phyloP scores from a whole-genome alignment of 805 yeast species.

The Saccharomycodes ludwigii region DNA sequence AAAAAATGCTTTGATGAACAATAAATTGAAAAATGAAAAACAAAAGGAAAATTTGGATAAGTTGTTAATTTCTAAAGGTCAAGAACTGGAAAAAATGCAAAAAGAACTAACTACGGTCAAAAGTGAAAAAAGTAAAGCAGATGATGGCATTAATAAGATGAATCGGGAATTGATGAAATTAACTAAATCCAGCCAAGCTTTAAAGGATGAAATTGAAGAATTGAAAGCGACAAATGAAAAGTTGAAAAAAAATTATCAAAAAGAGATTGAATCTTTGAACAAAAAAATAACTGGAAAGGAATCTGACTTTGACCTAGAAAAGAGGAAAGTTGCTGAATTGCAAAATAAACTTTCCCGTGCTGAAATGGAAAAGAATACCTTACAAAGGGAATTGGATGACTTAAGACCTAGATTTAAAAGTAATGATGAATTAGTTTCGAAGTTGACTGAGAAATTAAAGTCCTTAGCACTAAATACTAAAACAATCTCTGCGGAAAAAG shows the following conservation, averaged over 20 bases:
- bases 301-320: constrained; percentile 1
- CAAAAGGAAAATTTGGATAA: constrained; percentile 22
- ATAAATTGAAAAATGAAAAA: constrained; percentile 23
- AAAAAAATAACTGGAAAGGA: constrained; percentile 10
- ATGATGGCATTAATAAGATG: constrained; percentile 85
- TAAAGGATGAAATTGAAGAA: constrained; percentile 30
- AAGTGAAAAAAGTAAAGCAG: constrained; percentile 48
- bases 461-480: constrained; percentile 26
- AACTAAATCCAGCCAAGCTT: constrained; percentile 43
- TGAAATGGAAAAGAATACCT: constrained; percentile 13
- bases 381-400: constrained; percentile 17
- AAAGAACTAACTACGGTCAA: constrained; percentile 17
- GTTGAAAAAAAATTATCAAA: constrained; percentile 14
- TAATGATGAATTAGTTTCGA: constrained; percentile 26
- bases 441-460: constrained; percentile 34
- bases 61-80: constrained; percentile 7
- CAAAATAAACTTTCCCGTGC: constrained; percentile 13
- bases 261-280: constrained; percentile 11
- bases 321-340: constrained; percentile 11
- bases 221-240: constrained; percentile 34
- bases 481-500: constrained; percentile 15
- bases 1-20: constrained; percentile 11
- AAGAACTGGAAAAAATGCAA: constrained; percentile 14
- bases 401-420: constrained; percentile 17
- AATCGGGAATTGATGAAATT: constrained; percentile 65